These are phyloP conservation scores for Rhazya stricta DNA, from an alignment of 257 asterid species.

Conservation along the genomic window DNA sequence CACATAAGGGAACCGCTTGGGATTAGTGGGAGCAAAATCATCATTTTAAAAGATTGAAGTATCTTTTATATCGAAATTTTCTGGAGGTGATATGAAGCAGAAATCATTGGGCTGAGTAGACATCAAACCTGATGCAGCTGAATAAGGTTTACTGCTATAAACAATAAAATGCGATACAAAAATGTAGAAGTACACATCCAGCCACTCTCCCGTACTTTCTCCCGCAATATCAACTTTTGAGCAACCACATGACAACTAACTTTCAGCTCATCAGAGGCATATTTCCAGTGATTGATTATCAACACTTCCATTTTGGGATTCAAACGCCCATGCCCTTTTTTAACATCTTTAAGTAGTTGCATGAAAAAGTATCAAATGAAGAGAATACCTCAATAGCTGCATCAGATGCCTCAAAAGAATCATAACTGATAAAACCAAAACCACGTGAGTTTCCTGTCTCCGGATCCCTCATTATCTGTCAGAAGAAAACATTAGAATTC, in stretches of 20 bases:
- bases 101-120: not conserved
- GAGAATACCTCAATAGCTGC: constrained; percentile 82
- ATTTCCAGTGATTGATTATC: not conserved
- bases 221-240: not conserved
- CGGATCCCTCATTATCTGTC: constrained; percentile 96
- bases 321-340: not conserved
- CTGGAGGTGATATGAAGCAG: not conserved
- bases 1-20: not conserved
- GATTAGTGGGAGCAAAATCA: not conserved
- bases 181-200: not conserved
- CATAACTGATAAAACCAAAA: constrained; percentile 91
- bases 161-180: not conserved
- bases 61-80: not conserved
- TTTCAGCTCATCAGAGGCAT: not conserved
- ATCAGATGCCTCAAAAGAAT: constrained; percentile 98
- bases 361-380: not conserved
- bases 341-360: not conserved
- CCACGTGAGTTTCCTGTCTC: constrained; percentile 97
- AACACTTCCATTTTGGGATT: not conserved
- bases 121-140: not conserved
- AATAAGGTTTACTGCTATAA: not conserved
- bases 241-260: not conserved
- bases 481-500: constrained; percentile 11
- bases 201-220: not conserved
- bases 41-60: not conserved